A percentile compares a stretch with the other conserved stretches of the same genome.
phyloP scores from a whole-genome alignment of 2,329 filamentous ascomycete species.

The Colletotrichum sp. region DNA sequence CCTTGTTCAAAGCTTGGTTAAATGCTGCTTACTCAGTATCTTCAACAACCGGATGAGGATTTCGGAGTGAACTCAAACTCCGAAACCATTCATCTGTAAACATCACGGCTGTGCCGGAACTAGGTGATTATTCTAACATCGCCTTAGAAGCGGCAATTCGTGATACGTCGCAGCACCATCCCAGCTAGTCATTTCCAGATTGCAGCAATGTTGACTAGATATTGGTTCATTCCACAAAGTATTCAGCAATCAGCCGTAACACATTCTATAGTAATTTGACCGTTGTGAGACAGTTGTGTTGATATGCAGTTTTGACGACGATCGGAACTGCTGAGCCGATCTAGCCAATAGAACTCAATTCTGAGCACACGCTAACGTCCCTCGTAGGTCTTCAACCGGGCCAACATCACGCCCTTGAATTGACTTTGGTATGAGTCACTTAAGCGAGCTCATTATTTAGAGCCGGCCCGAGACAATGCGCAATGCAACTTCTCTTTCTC shows the following conservation, averaged over 20 bases:
- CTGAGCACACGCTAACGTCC: not conserved
- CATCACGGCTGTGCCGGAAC: not conserved
- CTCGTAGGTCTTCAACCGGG: not conserved
- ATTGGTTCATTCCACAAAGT: not conserved
- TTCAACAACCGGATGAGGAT: not conserved
- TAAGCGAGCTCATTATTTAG: not conserved
- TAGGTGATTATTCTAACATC: not conserved
- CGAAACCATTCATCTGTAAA: not conserved
- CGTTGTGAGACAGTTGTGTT: not conserved
- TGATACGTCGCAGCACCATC: not conserved
- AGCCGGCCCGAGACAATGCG: not conserved
- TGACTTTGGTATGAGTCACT: not conserved
- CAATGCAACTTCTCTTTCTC: not conserved
- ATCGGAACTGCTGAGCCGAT: not conserved
- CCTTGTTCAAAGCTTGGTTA: not conserved
- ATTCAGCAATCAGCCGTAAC: not conserved
- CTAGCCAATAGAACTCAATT: not conserved
- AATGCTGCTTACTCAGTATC: slow-evolving; percentile 12
- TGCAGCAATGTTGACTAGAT: not conserved
- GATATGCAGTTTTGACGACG: not conserved
- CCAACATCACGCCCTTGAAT: not conserved
- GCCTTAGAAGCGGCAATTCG: not conserved
- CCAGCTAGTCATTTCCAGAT: not conserved
- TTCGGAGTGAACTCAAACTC: not conserved
- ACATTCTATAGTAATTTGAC: rapidly evolving